Percentiles rank a stretch among this genome's conserved stretches.
phyloP scores from a whole-genome alignment of 140 eudicot genomes.

The Senecio squalidus region DNA sequence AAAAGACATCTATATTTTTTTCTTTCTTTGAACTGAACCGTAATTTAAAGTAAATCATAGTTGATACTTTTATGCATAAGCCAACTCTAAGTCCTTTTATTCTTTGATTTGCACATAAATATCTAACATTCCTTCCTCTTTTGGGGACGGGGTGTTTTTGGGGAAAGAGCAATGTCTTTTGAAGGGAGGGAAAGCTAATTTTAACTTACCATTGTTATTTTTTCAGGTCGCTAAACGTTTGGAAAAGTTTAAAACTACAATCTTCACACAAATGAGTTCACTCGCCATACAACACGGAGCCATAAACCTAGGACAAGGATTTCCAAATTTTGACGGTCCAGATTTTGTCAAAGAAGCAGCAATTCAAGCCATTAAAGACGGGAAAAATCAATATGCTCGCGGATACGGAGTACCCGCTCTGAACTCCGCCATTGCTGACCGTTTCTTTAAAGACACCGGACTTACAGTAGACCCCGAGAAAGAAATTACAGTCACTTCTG shows the following conservation, averaged over 20 bases:
- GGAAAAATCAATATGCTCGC: slow-evolving; percentile 95
- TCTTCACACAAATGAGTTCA: slow-evolving; percentile 94
- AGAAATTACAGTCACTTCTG: slow-evolving; percentile 94
- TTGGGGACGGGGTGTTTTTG: not conserved
- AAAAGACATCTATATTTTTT: no score
- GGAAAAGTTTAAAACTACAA: slow-evolving; percentile 95
- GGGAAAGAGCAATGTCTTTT: not conserved
- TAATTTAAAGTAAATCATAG: no score
- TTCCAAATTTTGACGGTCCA: slow-evolving; percentile 97
- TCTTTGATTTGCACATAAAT: no score
- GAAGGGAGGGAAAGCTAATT: not conserved
- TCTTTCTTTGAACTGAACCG: no score
- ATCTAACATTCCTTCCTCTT: no score
- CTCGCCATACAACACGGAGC: slow-evolving; percentile 94
- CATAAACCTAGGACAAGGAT: slow-evolving; percentile 95
- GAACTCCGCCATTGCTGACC: slow-evolving; percentile 72
- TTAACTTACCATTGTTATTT: not conserved
- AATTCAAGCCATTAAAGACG: slow-evolving; percentile 80
- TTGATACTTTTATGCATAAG: no score
- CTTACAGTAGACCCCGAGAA: slow-evolving; percentile 78
- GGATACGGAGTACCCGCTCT: slow-evolving; percentile 93
- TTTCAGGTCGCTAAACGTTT: slow-evolving; percentile 89
- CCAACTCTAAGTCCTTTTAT: no score
- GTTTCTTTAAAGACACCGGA: slow-evolving; percentile 79
- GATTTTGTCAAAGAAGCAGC: slow-evolving; percentile 97